Evolutionary conservation across 139 green algal species (phyloP).

Genomic region (Tetraselmis striata): DNA sequence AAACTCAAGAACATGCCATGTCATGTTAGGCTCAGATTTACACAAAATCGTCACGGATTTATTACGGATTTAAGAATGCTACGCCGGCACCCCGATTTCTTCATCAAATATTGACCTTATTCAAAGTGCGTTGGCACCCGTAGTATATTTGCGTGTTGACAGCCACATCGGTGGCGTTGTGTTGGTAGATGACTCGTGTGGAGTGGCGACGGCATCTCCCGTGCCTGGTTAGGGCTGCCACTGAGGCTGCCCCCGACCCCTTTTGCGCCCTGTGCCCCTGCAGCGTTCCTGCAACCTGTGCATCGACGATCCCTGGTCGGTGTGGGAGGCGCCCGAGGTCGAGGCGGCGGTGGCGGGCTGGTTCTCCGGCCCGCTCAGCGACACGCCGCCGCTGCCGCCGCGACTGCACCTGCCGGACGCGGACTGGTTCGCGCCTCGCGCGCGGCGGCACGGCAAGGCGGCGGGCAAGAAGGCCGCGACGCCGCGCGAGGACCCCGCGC

Average conservation of each 20-base stretch:
- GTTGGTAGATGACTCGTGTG: too few species aligned
- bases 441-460: too few species aligned
- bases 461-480: background rate
- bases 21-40: too few species aligned
- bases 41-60: too few species aligned
- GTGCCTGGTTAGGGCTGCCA: background rate
- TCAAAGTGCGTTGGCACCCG: background rate
- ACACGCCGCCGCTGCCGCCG: background rate
- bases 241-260: background rate
- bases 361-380: background rate
- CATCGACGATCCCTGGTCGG: background rate
- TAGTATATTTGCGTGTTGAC: background rate
- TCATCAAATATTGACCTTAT: background rate
- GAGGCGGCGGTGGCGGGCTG: background rate
- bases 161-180: background rate
- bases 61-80: too few species aligned
- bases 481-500: background rate
- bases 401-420: background rate
- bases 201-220: too few species aligned
- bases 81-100: too few species aligned
- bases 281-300: background rate
- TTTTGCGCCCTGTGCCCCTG: background rate
- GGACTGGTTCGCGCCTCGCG: background rate
- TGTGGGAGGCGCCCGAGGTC: background rate
- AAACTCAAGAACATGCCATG: too few species aligned